Evolutionary conservation across 495 filamentous ascomycete species (phyloP), one percentile per base, ranked within the genome.

Genomic region (Neurospora sp.): DNA sequence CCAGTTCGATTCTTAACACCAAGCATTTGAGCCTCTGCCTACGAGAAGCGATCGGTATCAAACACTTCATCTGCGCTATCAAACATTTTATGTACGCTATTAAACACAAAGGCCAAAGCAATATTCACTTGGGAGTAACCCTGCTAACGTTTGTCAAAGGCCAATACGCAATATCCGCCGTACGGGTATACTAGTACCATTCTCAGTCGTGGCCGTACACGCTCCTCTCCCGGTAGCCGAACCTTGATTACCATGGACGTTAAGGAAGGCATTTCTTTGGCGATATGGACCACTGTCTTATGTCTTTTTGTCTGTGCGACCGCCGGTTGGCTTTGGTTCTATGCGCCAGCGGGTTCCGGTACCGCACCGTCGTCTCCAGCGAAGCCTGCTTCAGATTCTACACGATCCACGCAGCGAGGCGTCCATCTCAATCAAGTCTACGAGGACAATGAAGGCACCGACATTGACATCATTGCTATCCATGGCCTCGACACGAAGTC

Each of bases 381-480:
- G 59, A 34, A 11, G 11, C 21, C 7, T 11, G 10, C 59, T 24
- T 24, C 21, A 71, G 19, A 21, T 71, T 39, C 69, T 4, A 40
- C 17, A 21, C 69, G 19, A 40, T 71, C 39, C 8, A n/a, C 69
- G 69, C n/a, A 10, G 39, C 39, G 4, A 40, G 69, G 69, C 17
- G 69, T 71, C 5, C 19, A 19, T 24, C 69, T 71, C 38, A 19
- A 1, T 71, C 69, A 70, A 69, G 54, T 48, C 17, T 17, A 42
- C 39, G 0, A 42, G 15, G 39, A 19, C 13, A 42, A 74, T 31
- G 69, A 15, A 19, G 70, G 72, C 59, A 74, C 77, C 31, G 74
- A 80, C 71, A 71, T 80, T 42, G 77, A 80, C 59, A 77, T 80
- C 42, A 79, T 80, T 69, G 79, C 77, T 54, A 77, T 80, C 38